phyloP scores from a whole-genome alignment of 495 filamentous ascomycete species.

The Antarctomyces pellizariae region DNA sequence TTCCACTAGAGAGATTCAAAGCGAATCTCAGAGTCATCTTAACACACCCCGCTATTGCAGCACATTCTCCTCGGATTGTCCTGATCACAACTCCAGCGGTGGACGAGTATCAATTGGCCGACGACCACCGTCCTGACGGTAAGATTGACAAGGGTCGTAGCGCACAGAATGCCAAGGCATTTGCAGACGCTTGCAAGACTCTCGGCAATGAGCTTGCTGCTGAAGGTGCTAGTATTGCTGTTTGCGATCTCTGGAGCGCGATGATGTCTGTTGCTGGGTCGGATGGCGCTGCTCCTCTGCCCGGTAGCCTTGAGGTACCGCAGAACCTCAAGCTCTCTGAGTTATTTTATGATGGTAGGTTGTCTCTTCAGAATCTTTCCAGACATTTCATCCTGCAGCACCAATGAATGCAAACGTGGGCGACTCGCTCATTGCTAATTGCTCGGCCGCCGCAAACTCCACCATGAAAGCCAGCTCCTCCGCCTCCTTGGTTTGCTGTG shows the following conservation, averaged over 20 bases:
- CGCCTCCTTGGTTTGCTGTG: too few species aligned
- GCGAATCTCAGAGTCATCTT: constrained; percentile 34
- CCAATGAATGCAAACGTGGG: too few species aligned
- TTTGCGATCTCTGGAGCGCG: constrained; percentile 38
- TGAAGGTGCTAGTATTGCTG: constrained; percentile 45
- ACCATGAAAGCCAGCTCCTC: too few species aligned
- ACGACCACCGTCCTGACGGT: constrained; percentile 19
- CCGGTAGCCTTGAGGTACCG: constrained; percentile 26
- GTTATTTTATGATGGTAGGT: constrained; percentile 29
- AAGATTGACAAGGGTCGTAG: constrained; percentile 21
- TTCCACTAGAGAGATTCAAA: constrained; percentile 34
- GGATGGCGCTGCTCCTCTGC: constrained; percentile 26
- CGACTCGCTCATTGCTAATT: too few species aligned
- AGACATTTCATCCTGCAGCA: too few species aligned
- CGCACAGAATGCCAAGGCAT: constrained; percentile 27
- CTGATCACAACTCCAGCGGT: constrained; percentile 43
- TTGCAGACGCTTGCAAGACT: constrained; percentile 32
- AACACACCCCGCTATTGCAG: constrained; percentile 27
- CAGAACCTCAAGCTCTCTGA: constrained; percentile 20
- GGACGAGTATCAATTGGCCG: constrained; percentile 30
- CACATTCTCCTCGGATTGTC: constrained; percentile 34
- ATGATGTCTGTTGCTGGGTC: constrained; percentile 34
- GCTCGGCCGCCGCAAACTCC: too few species aligned
- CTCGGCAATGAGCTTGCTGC: constrained; percentile 26
- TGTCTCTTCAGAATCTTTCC: too few species aligned